Evolutionary conservation across 352 stramenopile genomes (phyloP), one percentile per base, ranked within the genome.

Genomic region (Phytopythium cucurbitacearum): DNA sequence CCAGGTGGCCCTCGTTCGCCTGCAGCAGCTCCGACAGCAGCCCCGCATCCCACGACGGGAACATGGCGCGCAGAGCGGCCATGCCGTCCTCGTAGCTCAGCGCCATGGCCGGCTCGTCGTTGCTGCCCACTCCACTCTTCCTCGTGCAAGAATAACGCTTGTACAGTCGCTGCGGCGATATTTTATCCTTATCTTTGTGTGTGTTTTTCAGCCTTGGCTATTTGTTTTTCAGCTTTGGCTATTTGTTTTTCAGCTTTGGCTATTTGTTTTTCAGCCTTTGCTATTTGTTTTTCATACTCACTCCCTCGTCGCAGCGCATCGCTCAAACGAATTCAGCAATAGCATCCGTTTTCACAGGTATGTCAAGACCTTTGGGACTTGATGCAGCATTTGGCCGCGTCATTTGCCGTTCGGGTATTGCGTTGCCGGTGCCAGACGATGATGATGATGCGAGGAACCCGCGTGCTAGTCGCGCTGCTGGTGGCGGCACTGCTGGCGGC

Each of bases 1-100:
- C 77, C 12, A 94, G 49, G 40, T 89, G 63, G 7, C 81, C 79
- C 7, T 83, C 58, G 45, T 94, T 87, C 9, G 66, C 67, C 47
- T 84, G 69, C 8, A 94, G 71, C 34, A 94, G 54, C 42, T 89
- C 71, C 11, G 71, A 49, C 35, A 92, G 64, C 44, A 82, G 48
- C 16, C 77, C 61, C 16, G 60, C 52, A 58, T 94, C 84, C 78
- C 81, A 94, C 28, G 62, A 62, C 46, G 81, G 80, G 65, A 94
- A 94, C 67, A 94, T 89, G 39, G 62, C 68, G 40, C 70, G 66
- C 64, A 94, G 72, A 51, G 74, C 73, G 10, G 54, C 69, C 63
- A 94, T 67, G 44, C 70, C 83, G 48, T 86, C 70, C 7, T 76
- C 64, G 57, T 80, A 83, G 46, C 59, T 82, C 51, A 86, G 62